Conservation (phyloP, 495 filamentous ascomycete genomes). For the Acidiella bohemica region DNA sequence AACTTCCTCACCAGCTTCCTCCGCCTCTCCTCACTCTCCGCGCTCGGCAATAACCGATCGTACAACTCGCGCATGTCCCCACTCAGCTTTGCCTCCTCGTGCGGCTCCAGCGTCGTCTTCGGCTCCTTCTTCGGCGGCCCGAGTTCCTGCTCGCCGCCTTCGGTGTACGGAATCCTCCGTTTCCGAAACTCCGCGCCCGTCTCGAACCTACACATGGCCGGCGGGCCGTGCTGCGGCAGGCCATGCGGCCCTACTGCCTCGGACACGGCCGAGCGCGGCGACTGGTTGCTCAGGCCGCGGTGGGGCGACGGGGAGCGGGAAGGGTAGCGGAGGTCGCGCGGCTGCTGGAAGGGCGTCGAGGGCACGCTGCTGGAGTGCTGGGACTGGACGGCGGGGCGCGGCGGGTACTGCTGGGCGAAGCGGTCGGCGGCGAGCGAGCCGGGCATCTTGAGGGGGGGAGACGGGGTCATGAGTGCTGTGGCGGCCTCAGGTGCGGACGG, state of each 20-base stretch:
- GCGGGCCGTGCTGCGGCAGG: conserved; percentile 42
- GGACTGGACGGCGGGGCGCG: conserved; percentile 27
- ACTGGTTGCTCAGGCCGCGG: conserved; percentile 54
- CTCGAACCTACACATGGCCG: conserved; percentile 67
- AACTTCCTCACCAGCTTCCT: conserved; percentile 68
- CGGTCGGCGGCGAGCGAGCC: conserved; percentile 1
- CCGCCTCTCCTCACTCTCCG: conserved; percentile 62
- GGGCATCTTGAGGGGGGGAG: conserved; percentile 5
- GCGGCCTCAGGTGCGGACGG: conserved; percentile 4
- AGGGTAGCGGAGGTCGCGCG: conserved; percentile 68
- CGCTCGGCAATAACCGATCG: conserved; percentile 67
- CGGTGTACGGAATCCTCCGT: conserved; percentile 80
- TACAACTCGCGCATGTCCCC: conserved; percentile 74
- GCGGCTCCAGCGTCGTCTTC: conserved; percentile 50
- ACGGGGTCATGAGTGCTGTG: conserved; percentile 13
- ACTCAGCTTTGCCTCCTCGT: conserved; percentile 65
- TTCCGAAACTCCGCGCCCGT: conserved; percentile 56
- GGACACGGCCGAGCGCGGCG: conserved; percentile 79
- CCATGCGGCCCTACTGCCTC: conserved; percentile 61
- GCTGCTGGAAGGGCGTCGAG: conserved; percentile 82
- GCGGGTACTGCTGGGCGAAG: conserved; percentile 1
- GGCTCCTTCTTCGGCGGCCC: conserved; percentile 42
- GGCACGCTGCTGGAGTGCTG: conserved; percentile 84
- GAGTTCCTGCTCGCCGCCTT: conserved; percentile 19
- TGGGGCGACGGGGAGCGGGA: conserved; percentile 79